A percentile compares a stretch with the other conserved stretches of the same genome.
phyloP scores from a whole-genome alignment of 2,329 filamentous ascomycete species.

The Clonostachys solani region DNA sequence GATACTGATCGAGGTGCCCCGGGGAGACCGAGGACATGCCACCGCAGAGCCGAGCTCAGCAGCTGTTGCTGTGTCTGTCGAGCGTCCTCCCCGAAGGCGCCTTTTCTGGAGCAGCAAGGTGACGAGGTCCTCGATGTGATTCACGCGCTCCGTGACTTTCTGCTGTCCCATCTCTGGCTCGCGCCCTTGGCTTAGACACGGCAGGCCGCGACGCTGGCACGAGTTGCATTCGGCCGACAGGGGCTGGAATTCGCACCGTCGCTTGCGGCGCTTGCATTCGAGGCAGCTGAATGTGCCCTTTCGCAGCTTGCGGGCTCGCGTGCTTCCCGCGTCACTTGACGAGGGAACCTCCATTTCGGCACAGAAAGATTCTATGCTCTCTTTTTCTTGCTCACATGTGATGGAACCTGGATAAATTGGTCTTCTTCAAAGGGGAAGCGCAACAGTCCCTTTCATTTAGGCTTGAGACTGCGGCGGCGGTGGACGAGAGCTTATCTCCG shows the following conservation, averaged over 20 bases:
- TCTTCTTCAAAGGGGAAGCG: too few species aligned
- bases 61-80: neutral
- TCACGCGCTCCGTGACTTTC: neutral
- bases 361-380: too few species aligned
- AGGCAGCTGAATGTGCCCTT: neutral
- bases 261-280: neutral
- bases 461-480: too few species aligned
- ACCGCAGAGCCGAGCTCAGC: neutral
- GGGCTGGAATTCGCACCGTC: neutral
- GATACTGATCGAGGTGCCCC: neutral
- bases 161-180: neutral
- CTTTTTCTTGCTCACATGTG: too few species aligned
- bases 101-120: neutral
- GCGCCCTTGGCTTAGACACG: neutral
- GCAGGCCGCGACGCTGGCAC: neutral
- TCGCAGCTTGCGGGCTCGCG: neutral
- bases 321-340: too few species aligned
- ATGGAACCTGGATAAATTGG: too few species aligned
- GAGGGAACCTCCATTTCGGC: too few species aligned
- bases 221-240: neutral
- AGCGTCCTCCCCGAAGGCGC: too few species aligned
- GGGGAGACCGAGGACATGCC: neutral
- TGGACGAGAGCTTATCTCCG: too few species aligned
- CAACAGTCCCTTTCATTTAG: too few species aligned
- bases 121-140: neutral